Evolutionary conservation across 2,329 filamentous ascomycete genomes (phyloP), one percentile per base, ranked within the genome.

Genomic region (Bipolaris victoriae): DNA sequence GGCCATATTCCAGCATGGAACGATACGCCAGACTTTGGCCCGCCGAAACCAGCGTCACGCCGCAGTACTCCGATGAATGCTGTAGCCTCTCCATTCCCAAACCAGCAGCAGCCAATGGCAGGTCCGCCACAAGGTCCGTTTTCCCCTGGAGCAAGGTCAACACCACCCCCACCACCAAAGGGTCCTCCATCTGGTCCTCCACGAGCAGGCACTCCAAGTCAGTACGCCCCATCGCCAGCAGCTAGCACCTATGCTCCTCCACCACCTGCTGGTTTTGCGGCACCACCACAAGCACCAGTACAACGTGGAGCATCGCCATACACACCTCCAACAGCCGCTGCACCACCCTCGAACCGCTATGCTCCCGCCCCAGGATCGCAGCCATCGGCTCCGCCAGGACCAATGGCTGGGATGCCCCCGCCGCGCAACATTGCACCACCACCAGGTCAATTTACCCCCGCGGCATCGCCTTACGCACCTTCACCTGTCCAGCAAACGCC

Each of bases 1-100:
- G 88, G 88, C 71, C 89, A 90, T 62, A 88, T 88, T 62, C 86
- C 88, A 26, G 90, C 90, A 67, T 99, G 95, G 95, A 99, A 99
- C 67, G 95, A 99, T 76, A 89, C 96, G 49, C 95, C 95, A 1
- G 85, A 97, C 54, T 87, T 98, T 65, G 74, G 79, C 44, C 83
- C 65, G 5, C 86, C 44, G 91, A 94, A 80, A 52, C 83, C 89
- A n/a, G 84, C 86, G 13, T 84, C 88, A 20, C 87, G 93, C 64
- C 86, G 89, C 72, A 83, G 83, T 44, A 97, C 94, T 1, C 92
- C 93, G 53, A 81, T 86, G 41, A 85, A 87, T 49, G 81, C 89
- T 3, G 86, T 92, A 49, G 86, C 83, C n/a, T 86, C 90, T 16
- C 91, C 92, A 7, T 96, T 95, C 80, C 84, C 87, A 1, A 86